Percentiles rank a stretch among this genome's conserved stretches.
Conservation (phyloP, 306 rosid genomes). For the Mucuna pruriens region DNA sequence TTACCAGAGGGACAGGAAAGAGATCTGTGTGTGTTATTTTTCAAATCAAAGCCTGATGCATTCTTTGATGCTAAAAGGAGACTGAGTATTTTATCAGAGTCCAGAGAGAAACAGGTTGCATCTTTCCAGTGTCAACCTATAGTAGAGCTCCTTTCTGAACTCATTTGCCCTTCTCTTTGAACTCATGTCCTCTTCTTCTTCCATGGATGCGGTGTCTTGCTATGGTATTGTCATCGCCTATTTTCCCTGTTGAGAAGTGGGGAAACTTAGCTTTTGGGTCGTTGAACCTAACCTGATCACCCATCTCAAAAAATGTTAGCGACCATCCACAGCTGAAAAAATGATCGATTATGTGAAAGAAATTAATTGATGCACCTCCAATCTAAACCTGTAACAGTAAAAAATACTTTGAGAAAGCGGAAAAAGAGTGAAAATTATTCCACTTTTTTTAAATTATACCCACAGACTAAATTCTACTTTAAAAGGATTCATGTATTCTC, state of each 20-base stretch:
- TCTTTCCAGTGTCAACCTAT: conserved; percentile 84
- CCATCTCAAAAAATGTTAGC: background rate
- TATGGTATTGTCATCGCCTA: conserved; percentile 71
- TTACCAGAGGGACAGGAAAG: conserved; percentile 84
- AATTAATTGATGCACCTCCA: background rate
- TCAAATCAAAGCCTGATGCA: conserved; percentile 74
- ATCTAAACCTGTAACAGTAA: conserved; percentile 41
- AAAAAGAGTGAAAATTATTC: background rate
- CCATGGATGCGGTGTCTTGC: conserved; percentile 93
- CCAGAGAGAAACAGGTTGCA: conserved; percentile 77
- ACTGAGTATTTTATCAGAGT: conserved; percentile 74
- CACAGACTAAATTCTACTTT: no score
- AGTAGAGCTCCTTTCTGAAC: conserved; percentile 84
- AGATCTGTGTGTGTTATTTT: conserved; percentile 70
- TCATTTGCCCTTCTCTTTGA: no score
- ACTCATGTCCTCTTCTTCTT: conserved; percentile 55
- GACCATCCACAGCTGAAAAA: background rate
- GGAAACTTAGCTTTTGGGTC: background rate
- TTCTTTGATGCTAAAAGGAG: conserved; percentile 65
- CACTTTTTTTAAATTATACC: no score
- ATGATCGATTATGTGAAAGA: background rate
- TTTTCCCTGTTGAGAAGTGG: conserved; percentile 45
- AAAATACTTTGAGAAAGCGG: background rate
- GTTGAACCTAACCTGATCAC: conserved; percentile 68
- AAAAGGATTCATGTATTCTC: no score